These are phyloP conservation scores for Gossypium herbaceum DNA, from an alignment of 345 rosid genomes.

Conservation along the genomic window DNA sequence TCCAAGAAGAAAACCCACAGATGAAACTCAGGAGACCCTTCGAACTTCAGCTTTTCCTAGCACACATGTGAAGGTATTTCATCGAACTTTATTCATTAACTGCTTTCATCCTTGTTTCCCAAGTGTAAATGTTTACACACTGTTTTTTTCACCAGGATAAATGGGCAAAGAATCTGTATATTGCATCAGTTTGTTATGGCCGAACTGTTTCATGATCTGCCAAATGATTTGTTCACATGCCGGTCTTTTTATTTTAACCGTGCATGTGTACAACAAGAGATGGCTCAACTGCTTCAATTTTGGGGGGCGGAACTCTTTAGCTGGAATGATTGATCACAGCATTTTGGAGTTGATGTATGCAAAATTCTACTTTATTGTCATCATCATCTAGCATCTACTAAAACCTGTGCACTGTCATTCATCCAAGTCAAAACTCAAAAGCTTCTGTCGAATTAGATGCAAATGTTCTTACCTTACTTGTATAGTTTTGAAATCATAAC, in stretches of 20 bases:
- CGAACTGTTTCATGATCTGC: slow-evolving; percentile 84
- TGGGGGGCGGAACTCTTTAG: slow-evolving; percentile 27
- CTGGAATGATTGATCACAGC: slow-evolving; percentile 29
- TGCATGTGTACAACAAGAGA: slow-evolving; percentile 23
- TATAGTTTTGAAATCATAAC: slow-evolving; percentile 33
- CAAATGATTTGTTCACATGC: slow-evolving; percentile 30
- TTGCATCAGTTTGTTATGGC: slow-evolving; percentile 52
- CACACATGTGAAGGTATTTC: slow-evolving; percentile 79
- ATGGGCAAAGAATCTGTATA: slow-evolving; percentile 76
- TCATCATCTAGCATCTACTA: slow-evolving; percentile 39
- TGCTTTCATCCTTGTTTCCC: background rate
- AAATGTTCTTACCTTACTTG: slow-evolving; percentile 23
- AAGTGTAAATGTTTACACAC: slow-evolving; percentile 1
- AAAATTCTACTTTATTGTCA: slow-evolving; percentile 31
- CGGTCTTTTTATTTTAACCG: slow-evolving; percentile 15
- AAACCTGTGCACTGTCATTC: slow-evolving; percentile 37
- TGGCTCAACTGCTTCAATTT: slow-evolving; percentile 24
- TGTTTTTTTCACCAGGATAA: slow-evolving; percentile 60
- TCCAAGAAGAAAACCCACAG: slow-evolving; percentile 77
- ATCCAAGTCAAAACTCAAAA: slow-evolving; percentile 38
- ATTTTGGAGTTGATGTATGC: slow-evolving; percentile 40
- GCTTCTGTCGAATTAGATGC: slow-evolving; percentile 19
- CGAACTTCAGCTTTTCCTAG: slow-evolving; percentile 96
- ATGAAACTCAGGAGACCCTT: slow-evolving; percentile 95
- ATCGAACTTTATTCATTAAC: slow-evolving; percentile 3